A percentile compares a stretch with the other conserved stretches of the same genome.
Evolutionary conservation across 2,329 filamentous ascomycete species (phyloP).

Genomic region (Madurella mycetomatis): DNA sequence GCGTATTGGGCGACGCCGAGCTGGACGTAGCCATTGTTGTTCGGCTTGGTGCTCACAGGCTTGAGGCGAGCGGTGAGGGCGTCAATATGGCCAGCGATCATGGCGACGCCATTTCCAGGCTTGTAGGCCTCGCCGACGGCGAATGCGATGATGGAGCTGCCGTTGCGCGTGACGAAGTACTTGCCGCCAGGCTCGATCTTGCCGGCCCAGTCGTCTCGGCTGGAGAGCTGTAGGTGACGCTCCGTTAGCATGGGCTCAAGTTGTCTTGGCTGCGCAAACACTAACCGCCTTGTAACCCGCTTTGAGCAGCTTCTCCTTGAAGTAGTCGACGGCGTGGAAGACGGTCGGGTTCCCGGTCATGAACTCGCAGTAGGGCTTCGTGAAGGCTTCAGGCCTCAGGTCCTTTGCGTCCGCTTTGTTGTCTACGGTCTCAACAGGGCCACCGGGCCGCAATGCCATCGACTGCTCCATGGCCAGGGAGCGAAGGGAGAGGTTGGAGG

Average conservation of each 20-base stretch:
- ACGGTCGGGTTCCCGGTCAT: constrained; percentile 87
- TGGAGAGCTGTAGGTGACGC: constrained; percentile 53
- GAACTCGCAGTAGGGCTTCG: constrained; percentile 81
- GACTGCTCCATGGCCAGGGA: constrained; percentile 34
- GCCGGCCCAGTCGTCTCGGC: constrained; percentile 71
- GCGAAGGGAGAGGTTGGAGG: constrained; percentile 44
- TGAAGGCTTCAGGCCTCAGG: constrained; percentile 60
- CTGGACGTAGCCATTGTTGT: constrained; percentile 79
- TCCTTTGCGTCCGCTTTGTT: constrained; percentile 26
- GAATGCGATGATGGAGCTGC: constrained; percentile 81
- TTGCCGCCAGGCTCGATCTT: constrained; percentile 76
- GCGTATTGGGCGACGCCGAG: constrained; percentile 91
- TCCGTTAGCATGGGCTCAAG: neutral
- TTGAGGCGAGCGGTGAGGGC: constrained; percentile 87
- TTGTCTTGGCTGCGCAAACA: constrained; percentile 1
- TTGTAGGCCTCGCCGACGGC: constrained; percentile 74
- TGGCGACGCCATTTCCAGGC: constrained; percentile 79
- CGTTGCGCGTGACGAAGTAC: constrained; percentile 85
- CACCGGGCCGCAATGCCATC: constrained; percentile 23
- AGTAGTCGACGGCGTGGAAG: constrained; percentile 81
- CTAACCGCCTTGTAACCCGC: constrained; percentile 68
- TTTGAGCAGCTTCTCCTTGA: constrained; percentile 66
- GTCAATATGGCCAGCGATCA: constrained; percentile 90
- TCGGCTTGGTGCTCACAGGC: constrained; percentile 81
- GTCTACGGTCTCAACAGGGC: constrained; percentile 5